Evolutionary conservation across 768 basidiomycete species (phyloP).

Genomic region (Mycena olivaceomarginata): DNA sequence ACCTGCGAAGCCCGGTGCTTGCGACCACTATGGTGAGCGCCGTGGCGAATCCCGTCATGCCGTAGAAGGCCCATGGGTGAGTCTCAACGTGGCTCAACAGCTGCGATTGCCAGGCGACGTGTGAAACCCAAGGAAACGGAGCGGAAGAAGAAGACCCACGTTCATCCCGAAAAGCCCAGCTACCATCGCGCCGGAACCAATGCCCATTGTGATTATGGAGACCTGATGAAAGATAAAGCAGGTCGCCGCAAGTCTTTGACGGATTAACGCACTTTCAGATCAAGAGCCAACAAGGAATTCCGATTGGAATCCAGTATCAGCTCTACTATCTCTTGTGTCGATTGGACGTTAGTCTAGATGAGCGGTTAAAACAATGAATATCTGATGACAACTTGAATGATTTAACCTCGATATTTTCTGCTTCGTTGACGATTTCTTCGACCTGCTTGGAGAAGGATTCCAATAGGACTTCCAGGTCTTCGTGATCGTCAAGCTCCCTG

Average conservation of each 20-base stretch:
- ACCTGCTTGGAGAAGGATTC: slow-evolving; percentile 98
- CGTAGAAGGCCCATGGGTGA: slow-evolving; percentile 84
- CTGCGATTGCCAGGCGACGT: slow-evolving; percentile 59
- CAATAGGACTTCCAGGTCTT: slow-evolving; percentile 94
- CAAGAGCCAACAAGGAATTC: slow-evolving; percentile 92
- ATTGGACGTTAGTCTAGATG: slow-evolving; percentile 90
- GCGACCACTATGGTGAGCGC: slow-evolving; percentile 77
- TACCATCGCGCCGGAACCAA: slow-evolving; percentile 92
- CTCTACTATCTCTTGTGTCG: slow-evolving; percentile 98
- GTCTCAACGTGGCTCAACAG: slow-evolving; percentile 85
- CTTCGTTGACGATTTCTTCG: slow-evolving; percentile 96
- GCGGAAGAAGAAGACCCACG: slow-evolving; percentile 67
- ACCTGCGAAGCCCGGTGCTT: slow-evolving; percentile 81
- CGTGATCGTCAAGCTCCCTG: slow-evolving; percentile 88
- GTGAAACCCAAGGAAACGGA: slow-evolving; percentile 31
- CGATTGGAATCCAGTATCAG: slow-evolving; percentile 97
- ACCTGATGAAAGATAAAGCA: slow-evolving; percentile 66
- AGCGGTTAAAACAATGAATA: slow-evolving; percentile 2
- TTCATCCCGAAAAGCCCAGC: slow-evolving; percentile 99
- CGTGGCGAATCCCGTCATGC: slow-evolving; percentile 76
- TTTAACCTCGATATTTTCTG: slow-evolving; percentile 88
- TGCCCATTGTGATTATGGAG: slow-evolving; percentile 95
- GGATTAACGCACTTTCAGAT: slow-evolving; percentile 81
- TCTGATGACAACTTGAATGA: not conserved
- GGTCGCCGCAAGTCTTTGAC: not conserved